These are phyloP conservation scores for Imleria badia DNA, from an alignment of 768 basidiomycete genomes.

Conservation along the genomic window DNA sequence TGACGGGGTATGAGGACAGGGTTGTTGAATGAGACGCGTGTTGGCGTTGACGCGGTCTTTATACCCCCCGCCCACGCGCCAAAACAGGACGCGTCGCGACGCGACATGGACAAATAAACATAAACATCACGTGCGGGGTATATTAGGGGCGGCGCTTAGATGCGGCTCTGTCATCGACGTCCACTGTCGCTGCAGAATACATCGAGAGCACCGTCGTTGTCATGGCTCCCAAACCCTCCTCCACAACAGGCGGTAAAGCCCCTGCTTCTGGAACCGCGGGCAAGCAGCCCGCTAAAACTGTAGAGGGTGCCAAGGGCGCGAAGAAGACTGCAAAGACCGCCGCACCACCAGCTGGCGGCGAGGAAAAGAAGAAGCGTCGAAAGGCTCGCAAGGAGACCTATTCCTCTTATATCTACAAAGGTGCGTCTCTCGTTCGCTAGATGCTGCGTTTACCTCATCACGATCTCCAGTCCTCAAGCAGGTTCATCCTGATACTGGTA, in stretches of 20 bases:
- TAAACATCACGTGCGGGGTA: slow-evolving; percentile 32
- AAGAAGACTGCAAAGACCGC: slow-evolving; percentile 69
- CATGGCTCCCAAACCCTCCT: slow-evolving; percentile 65
- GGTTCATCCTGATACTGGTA: slow-evolving; percentile 98
- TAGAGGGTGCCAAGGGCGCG: slow-evolving; percentile 61
- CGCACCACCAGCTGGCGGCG: slow-evolving; percentile 57
- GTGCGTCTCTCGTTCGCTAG: slow-evolving; percentile 35
- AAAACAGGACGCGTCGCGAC: slow-evolving; percentile 45
- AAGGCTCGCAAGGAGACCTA: slow-evolving; percentile 90
- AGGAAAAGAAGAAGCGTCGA: slow-evolving; percentile 86
- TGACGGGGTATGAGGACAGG: too few species aligned
- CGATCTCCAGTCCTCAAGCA: slow-evolving; percentile 76
- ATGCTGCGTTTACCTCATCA: neutral
- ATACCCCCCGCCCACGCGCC: slow-evolving; percentile 15
- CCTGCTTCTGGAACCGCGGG: slow-evolving; percentile 56
- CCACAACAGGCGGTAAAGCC: slow-evolving; percentile 67
- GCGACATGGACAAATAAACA: slow-evolving; percentile 28
- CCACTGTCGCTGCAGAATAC: slow-evolving; percentile 8
- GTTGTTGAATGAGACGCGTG: neutral
- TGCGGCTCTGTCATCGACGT: slow-evolving; percentile 11
- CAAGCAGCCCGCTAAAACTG: slow-evolving; percentile 63
- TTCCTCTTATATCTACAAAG: slow-evolving; percentile 91
- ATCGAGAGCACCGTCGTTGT: neutral
- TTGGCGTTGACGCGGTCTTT: slow-evolving; percentile 13
- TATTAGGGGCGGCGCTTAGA: slow-evolving; percentile 34